Percentiles rank a stretch among this genome's conserved stretches.
These are phyloP conservation scores for Colletotrichum sublineola DNA, from an alignment of 2,329 filamentous ascomycete species.

Conservation along the genomic window DNA sequence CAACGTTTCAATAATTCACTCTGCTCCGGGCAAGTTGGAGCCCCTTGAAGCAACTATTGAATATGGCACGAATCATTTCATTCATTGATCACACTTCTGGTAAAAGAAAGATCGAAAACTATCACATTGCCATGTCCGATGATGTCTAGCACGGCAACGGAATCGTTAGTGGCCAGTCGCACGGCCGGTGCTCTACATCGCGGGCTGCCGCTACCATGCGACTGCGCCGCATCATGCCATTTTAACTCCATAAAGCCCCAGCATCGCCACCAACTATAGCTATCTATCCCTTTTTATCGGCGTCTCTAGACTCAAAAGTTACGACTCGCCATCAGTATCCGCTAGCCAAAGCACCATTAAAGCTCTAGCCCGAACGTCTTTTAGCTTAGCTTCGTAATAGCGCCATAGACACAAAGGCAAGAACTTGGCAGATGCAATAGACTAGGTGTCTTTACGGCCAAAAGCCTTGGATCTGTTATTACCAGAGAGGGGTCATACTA, in stretches of 20 bases:
- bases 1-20: neutral
- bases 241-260: neutral
- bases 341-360: neutral
- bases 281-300: neutral
- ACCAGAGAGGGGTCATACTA: too few species aligned
- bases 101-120: neutral
- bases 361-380: neutral
- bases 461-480: neutral
- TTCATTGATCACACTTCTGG: neutral
- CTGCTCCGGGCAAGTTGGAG: neutral
- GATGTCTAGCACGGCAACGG: neutral
- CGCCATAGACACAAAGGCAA: constrained; percentile 2
- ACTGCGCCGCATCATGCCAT: constrained; percentile 13
- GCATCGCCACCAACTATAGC: constrained; percentile 10
- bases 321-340: neutral
- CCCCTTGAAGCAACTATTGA: neutral
- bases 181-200: neutral
- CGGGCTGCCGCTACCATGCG: constrained; percentile 9
- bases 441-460: constrained; percentile 18
- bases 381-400: neutral
- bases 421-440: neutral
- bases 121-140: neutral
- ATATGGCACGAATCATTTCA: too few species aligned
- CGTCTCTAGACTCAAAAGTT: too few species aligned
- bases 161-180: neutral